Conservation (phyloP, 495 filamentous ascomycete genomes). For the Astrothelium subdiscretum region DNA sequence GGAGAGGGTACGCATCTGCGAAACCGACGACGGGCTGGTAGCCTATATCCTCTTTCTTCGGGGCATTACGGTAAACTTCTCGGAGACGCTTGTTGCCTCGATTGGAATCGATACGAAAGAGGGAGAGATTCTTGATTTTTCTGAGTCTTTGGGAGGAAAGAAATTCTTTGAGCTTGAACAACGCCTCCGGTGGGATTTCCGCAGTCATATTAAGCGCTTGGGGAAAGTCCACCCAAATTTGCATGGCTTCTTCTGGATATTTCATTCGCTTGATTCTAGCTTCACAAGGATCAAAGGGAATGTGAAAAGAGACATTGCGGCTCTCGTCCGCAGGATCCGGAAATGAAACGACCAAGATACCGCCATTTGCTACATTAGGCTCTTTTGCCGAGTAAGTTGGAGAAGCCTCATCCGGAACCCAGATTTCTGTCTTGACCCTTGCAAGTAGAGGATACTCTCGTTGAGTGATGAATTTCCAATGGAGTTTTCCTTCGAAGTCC, state of each 20-base stretch:
- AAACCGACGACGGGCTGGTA: constrained; percentile 73
- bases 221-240: constrained; percentile 66
- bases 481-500: constrained; percentile 34
- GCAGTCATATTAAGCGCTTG: constrained; percentile 35
- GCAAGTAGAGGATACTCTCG: constrained; percentile 61
- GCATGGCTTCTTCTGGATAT: constrained; percentile 52
- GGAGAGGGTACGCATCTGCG: constrained; percentile 80
- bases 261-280: constrained; percentile 37
- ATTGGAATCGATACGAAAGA: constrained; percentile 54
- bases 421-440: constrained; percentile 64
- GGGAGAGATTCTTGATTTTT: constrained; percentile 46
- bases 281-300: constrained; percentile 54
- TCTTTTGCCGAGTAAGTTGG: constrained; percentile 2
- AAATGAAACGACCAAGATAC: constrained; percentile 47
- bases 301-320: constrained; percentile 31
- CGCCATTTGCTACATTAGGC: constrained; percentile 35
- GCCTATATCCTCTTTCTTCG: constrained; percentile 51
- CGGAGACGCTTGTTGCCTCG: constrained; percentile 39
- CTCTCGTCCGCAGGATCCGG: constrained; percentile 22
- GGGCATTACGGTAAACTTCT: constrained; percentile 65
- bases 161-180: constrained; percentile 40
- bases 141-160: constrained; percentile 32
- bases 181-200: constrained; percentile 39
- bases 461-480: constrained; percentile 76
- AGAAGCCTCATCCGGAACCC: constrained; percentile 49